Base-by-base conservation (phyloP, 805 yeast species). In the Candida xiaguanensis region DNA sequence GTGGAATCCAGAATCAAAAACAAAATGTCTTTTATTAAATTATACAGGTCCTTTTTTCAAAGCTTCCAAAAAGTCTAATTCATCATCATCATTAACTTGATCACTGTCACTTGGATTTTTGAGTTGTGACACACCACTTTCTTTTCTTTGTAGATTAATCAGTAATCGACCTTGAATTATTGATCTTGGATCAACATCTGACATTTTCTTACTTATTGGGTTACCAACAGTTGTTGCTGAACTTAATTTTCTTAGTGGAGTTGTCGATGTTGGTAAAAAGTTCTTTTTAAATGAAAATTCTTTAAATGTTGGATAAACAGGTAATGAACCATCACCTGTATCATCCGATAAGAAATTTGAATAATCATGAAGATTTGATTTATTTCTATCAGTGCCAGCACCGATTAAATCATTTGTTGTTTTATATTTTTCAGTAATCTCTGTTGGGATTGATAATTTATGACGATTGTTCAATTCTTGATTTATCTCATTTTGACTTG, bases 51-150 rank as follows among this genome's bases (percentile, higher is more conserved):
- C 77, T 24, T 55, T 58, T 26, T 61, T 63, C 42, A 74, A 59
- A 44, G 74, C 71, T 43, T 72, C 78, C 48, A 73, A 37, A 36
- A 74, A 59, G 47, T 73, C 78, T 55, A 74, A 58, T 39, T 66
- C 75, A 15, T 55, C 58, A 3, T 46, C 55, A 12, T 53, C 63
- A 1, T 51, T 49, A 17, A 30, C 34, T 7, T 28, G 11, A 7
- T 28, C 31, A n/a, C 14, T 28, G 11, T 28, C 31, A 28, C 14
- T 28, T 26, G 29, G 5, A n/a, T 12, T 26, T 19, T 22, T 22
- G 22, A 29, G 17, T 13, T 15, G 22, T 23, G 36, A 16, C 5
- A 11, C 7, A 8, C 13, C 29, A 9, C 29, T 26, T 26, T 26
- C 29, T 26, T 26, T 26, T 9, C 29, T 26, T n/a, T 11, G 29